A percentile compares a stretch with the other conserved stretches of the same genome.
phyloP scores from a whole-genome alignment of 1,139 yeast genomes.

The Yamadazyma membranifaciens region DNA sequence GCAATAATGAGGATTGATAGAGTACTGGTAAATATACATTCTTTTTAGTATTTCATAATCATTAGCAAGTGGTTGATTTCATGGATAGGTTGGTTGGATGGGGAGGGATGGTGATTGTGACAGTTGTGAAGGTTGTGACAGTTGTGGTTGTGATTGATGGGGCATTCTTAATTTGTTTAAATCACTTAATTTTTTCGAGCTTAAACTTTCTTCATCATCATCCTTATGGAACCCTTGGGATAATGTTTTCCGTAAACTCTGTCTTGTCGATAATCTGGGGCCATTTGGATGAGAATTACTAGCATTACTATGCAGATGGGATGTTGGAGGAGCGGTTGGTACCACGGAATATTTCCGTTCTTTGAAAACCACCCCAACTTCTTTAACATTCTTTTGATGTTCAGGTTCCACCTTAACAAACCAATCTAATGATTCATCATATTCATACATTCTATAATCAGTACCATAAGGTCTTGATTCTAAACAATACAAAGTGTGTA shows the following conservation, averaged over 20 bases:
- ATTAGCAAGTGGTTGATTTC: too few relatives aligned
- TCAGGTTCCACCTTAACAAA: constrained; percentile 73
- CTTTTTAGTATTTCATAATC: too few relatives aligned
- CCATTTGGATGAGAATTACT: not conserved
- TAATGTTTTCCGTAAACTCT: constrained; percentile 13
- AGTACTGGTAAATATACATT: too few relatives aligned
- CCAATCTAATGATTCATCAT: constrained; percentile 75
- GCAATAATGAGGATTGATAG: too few relatives aligned
- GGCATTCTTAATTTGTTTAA: constrained; percentile 19
- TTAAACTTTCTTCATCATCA: constrained; percentile 13
- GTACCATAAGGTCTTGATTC: constrained; percentile 96
- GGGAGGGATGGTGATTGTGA: not conserved
- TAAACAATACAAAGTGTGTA: constrained; percentile 83
- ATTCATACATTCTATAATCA: constrained; percentile 85
- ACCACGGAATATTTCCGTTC: constrained; percentile 70
- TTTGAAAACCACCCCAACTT: constrained; percentile 63
- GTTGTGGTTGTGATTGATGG: constrained; percentile 1
- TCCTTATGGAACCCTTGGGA: constrained; percentile 16
- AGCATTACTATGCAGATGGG: not conserved
- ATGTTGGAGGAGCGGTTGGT: constrained; percentile 64
- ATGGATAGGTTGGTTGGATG: not conserved
- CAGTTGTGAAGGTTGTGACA: not conserved
- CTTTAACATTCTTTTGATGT: constrained; percentile 56
- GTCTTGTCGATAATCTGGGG: constrained; percentile 3
- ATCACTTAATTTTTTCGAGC: constrained; percentile 16